Base-by-base conservation (phyloP, 805 yeast species). In the Starmerella davenportii region DNA sequence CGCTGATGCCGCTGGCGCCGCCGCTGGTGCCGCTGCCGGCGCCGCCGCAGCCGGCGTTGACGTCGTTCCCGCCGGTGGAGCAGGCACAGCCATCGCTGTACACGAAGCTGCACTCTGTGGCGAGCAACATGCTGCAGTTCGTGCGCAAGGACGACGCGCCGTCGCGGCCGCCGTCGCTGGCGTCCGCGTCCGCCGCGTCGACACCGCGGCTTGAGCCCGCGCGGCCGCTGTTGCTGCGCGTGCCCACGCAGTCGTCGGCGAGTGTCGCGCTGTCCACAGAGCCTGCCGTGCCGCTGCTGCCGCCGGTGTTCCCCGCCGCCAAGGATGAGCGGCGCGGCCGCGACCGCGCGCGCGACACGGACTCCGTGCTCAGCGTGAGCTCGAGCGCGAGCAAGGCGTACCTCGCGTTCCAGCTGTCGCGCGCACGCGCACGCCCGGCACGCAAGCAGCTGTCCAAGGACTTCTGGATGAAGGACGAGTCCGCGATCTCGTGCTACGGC, bases 401-500 rank as follows among this genome's bases (percentile, higher is more conserved):
- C 36, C 38, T 49, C 24, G 46, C 52, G 5, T 42, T 44, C 3
- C 53, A 50, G 37, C 48, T 48, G 38, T 39, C 43, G 27, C 37
- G 48, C 3, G 37, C 46, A 15, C 46, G 51, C 13, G 38, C 44
- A 9, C 38, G 47, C 1, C 42, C 51, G 2, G 42, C 42, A 16
- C 46, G 45, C 4, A 53, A 43, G 4, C 30, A 53, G 1, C 64
- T 76, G 3, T 74, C 78, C 2, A 69, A 70, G 42, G 87, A 82
- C 52, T 87, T 82, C 55, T 87, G 98, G 98, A 76, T 87, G 81
- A 82, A 85, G 51, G 95, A 87, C 60, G 79, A 87, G 31, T 79
- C 82, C 42, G 93, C 93, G 0, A 70, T 76, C 7, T 90, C 82
- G 44, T 87, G 98, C 52, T 72, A 82, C 41, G 67, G 76, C 14